phyloP scores from a whole-genome alignment of 345 rosid species.

The Balakata baccata region DNA sequence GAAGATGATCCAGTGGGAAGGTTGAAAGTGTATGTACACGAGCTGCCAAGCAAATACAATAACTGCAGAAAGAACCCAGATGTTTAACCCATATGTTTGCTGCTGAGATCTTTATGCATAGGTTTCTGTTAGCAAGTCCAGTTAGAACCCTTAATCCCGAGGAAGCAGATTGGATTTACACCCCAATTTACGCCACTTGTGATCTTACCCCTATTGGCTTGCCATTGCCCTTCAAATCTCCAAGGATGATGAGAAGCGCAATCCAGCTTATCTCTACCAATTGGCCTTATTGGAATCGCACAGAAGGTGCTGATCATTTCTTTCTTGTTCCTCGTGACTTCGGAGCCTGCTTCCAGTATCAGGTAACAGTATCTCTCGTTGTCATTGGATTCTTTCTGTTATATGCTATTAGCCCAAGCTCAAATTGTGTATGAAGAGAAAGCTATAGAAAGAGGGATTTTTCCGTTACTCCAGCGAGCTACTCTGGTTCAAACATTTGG shows the following conservation, averaged over 20 bases:
- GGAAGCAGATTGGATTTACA: slow-evolving; percentile 96
- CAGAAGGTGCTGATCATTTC: slow-evolving; percentile 96
- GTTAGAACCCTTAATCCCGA: slow-evolving; percentile 81
- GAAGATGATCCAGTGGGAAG: slow-evolving; percentile 94
- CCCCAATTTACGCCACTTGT: slow-evolving; percentile 85
- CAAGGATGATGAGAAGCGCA: slow-evolving; percentile 91
- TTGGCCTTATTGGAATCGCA: slow-evolving; percentile 93
- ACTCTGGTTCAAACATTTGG: slow-evolving; percentile 96
- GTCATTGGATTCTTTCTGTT: neutral
- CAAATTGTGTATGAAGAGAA: slow-evolving; percentile 70
- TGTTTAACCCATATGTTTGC: slow-evolving; percentile 97
- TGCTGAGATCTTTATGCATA: slow-evolving; percentile 88
- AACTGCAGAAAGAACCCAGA: slow-evolving; percentile 91
- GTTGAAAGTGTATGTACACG: slow-evolving; percentile 82
- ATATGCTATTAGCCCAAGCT: neutral
- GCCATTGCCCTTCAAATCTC: slow-evolving; percentile 93
- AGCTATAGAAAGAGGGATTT: slow-evolving; percentile 84
- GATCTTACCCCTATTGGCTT: slow-evolving; percentile 95
- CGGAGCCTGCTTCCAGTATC: slow-evolving; percentile 95
- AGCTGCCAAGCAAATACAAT: slow-evolving; percentile 93
- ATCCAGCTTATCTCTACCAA: slow-evolving; percentile 74
- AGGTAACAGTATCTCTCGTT: slow-evolving; percentile 37
- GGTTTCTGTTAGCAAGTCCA: slow-evolving; percentile 84
- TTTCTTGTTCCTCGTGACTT: slow-evolving; percentile 95
- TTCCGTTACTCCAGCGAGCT: slow-evolving; percentile 70